Conservation (phyloP, 106 monocot species). For the Dendrobium officinale region DNA sequence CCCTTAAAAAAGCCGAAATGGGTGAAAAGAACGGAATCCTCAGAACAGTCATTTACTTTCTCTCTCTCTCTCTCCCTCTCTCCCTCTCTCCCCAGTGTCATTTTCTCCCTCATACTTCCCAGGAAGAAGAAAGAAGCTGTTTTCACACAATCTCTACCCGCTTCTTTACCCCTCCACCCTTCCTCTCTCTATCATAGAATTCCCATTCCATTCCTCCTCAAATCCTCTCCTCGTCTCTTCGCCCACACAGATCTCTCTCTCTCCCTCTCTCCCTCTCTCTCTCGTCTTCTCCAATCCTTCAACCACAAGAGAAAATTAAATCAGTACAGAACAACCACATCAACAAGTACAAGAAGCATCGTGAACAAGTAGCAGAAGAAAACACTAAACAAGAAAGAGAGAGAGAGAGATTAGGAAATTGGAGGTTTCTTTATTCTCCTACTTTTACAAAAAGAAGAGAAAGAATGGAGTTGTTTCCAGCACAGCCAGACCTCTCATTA, state of each 20-base stretch:
- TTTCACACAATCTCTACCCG: neutral
- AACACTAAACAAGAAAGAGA: neutral
- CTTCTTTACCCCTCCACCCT: neutral
- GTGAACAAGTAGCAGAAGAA: neutral
- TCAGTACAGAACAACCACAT: neutral
- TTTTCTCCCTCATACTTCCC: conserved; percentile 13
- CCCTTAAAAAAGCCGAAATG: too few relatives aligned
- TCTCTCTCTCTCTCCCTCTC: too few relatives aligned
- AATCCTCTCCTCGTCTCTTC: neutral
- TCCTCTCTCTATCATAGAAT: neutral
- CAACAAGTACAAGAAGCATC: neutral
- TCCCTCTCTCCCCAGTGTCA: neutral
- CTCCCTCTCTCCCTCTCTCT: neutral
- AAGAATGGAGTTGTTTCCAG: conserved; percentile 14
- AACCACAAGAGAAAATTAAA: neutral
- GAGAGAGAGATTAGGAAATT: neutral
- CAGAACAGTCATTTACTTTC: too few relatives aligned
- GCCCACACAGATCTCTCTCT: neutral
- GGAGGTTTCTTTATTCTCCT: too few relatives aligned
- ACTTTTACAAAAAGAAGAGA: neutral
- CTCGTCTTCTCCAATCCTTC: neutral
- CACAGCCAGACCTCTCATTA: conserved; percentile 15
- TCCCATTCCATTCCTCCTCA: neutral
- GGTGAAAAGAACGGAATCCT: too few relatives aligned
- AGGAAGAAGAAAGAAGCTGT: conserved; percentile 22